Conservation (phyloP, 2,329 filamentous ascomycete genomes). For the Fusarium redolens region DNA sequence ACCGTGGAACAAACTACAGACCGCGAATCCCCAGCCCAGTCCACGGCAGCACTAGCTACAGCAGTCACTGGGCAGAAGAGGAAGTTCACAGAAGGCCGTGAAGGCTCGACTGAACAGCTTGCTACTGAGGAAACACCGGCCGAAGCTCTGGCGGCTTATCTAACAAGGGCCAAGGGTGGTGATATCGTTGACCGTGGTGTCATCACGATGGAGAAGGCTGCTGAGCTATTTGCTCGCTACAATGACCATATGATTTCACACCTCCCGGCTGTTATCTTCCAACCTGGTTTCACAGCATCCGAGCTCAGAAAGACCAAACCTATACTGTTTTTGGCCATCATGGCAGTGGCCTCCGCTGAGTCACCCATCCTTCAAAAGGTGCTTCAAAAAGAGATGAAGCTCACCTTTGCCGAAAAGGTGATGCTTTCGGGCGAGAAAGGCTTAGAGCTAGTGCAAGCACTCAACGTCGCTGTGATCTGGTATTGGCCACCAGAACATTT, state of each 20-base stretch:
- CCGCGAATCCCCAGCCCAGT: slow-evolving; percentile 16
- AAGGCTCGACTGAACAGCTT: slow-evolving; percentile 25
- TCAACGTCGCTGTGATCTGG: slow-evolving; percentile 83
- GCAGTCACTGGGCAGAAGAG: slow-evolving; percentile 47
- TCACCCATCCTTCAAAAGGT: slow-evolving; percentile 66
- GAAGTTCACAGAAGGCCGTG: slow-evolving; percentile 44
- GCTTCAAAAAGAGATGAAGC: slow-evolving; percentile 77
- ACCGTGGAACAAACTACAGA: slow-evolving; percentile 30
- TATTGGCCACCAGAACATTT: slow-evolving; percentile 86
- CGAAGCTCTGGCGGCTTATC: slow-evolving; percentile 37
- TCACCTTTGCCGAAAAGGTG: slow-evolving; percentile 78
- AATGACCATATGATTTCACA: slow-evolving; percentile 69
- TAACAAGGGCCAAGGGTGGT: slow-evolving; percentile 47
- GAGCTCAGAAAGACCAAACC: slow-evolving; percentile 71
- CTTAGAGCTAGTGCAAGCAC: slow-evolving; percentile 82
- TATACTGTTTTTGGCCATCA: slow-evolving; percentile 75
- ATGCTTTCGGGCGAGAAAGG: slow-evolving; percentile 83
- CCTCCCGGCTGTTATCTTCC: slow-evolving; percentile 72
- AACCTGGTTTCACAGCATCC: slow-evolving; percentile 62
- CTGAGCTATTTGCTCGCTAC: slow-evolving; percentile 68
- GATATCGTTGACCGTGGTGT: slow-evolving; percentile 71
- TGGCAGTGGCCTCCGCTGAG: slow-evolving; percentile 73
- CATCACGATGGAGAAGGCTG: slow-evolving; percentile 65
- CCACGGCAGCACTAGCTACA: slow-evolving; percentile 9
- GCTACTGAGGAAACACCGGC: slow-evolving; percentile 26